Percentiles rank a stretch among this genome's conserved stretches.
Conservation (phyloP, 31 red algal species). For the Bonnemaisonia californica region DNA sequence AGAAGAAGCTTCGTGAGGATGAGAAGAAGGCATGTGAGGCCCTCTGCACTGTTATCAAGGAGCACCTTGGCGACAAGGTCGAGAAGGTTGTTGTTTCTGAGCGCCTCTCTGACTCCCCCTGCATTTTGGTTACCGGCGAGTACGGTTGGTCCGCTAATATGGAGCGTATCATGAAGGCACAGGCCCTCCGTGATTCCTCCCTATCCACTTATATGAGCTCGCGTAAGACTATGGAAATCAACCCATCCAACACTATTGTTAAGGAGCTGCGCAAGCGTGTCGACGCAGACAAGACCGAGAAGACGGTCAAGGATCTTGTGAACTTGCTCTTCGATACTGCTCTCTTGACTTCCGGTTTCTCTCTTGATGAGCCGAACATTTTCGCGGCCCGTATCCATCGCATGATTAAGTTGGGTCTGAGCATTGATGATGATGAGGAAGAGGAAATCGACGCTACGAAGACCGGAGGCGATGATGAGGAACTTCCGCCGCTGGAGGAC, state of each 20-base stretch:
- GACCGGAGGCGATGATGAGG: slow-evolving; percentile 66
- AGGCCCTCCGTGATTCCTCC: slow-evolving; percentile 95
- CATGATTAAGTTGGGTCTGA: slow-evolving; percentile 95
- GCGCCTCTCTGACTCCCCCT: slow-evolving; percentile 94
- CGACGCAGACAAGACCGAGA: slow-evolving; percentile 96
- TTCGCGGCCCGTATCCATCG: slow-evolving; percentile 97
- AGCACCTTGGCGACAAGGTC: slow-evolving; percentile 95
- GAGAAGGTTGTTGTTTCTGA: slow-evolving; percentile 98
- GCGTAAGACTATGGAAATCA: slow-evolving; percentile 97
- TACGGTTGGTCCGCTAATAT: slow-evolving; percentile 99
- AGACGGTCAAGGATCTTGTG: slow-evolving; percentile 98
- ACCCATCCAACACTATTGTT: slow-evolving; percentile 96
- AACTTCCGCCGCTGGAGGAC: slow-evolving; percentile 79
- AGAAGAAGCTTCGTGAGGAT: slow-evolving; percentile 90
- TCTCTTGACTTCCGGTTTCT: slow-evolving; percentile 90
- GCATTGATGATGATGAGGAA: slow-evolving; percentile 94
- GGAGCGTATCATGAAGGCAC: slow-evolving; percentile 99
- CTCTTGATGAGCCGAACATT: slow-evolving; percentile 95
- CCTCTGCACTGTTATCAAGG: slow-evolving; percentile 96
- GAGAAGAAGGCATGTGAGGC: slow-evolving; percentile 90
- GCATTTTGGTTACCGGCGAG: slow-evolving; percentile 98
- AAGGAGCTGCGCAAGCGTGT: slow-evolving; percentile 86
- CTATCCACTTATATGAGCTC: slow-evolving; percentile 98
- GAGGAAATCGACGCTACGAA: slow-evolving; percentile 57
- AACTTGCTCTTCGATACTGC: slow-evolving; percentile 98